Evolutionary conservation across 2,329 filamentous ascomycete genomes (phyloP).

Genomic region (Exophiala dermatitidis): DNA sequence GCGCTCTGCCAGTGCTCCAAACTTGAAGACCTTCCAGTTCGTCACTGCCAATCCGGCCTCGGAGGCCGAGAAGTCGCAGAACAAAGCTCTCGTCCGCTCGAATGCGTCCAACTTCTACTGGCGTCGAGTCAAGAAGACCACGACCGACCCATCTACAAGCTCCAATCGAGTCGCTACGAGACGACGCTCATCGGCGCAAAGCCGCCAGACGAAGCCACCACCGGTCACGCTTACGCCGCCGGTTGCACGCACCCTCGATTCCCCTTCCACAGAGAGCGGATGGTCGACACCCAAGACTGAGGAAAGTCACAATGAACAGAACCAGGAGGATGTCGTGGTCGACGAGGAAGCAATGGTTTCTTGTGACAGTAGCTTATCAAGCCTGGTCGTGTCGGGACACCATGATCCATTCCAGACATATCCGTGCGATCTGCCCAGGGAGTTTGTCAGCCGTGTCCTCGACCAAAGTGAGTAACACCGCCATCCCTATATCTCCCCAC

Average conservation of each 20-base stretch:
- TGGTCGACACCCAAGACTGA: conserved; percentile 11
- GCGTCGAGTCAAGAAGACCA: conserved; percentile 23
- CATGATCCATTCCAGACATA: conserved; percentile 19
- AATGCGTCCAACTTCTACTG: conserved; percentile 29
- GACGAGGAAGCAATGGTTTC: background rate
- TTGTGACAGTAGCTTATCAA: conserved; percentile 4
- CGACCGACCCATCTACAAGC: background rate
- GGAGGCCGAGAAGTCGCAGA: conserved; percentile 19
- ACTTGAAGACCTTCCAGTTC: conserved; percentile 19
- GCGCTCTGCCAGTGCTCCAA: background rate
- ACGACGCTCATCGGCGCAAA: conserved; percentile 5
- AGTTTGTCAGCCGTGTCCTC: conserved; percentile 17
- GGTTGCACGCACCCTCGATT: conserved; percentile 4
- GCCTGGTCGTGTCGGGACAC: conserved; percentile 10
- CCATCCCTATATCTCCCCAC: too few species aligned
- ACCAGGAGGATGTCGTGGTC: background rate
- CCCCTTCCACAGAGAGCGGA: conserved; percentile 11
- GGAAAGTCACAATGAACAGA: conserved; percentile 1
- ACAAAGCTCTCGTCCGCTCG: conserved; percentile 27
- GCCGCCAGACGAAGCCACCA: background rate
- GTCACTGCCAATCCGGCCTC: conserved; percentile 20
- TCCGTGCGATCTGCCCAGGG: conserved; percentile 16
- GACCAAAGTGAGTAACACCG: conserved; percentile 11
- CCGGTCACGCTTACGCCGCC: conserved; percentile 6
- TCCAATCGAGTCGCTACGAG: background rate